Base-by-base conservation (phyloP, 805 yeast genomes). In the Candida tammaniensis region DNA sequence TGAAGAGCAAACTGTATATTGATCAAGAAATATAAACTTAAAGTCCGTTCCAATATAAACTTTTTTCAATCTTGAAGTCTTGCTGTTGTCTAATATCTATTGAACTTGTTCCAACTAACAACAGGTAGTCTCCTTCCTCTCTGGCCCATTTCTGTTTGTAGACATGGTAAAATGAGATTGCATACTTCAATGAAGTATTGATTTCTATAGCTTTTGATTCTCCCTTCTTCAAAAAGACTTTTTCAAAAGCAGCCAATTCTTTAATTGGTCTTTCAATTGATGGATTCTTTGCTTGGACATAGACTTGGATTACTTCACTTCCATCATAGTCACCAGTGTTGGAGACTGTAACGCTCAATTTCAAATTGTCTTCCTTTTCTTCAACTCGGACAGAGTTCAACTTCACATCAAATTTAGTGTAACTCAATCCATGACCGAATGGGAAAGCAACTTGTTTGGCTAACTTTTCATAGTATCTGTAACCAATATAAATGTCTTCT, bases 401-500 rank as follows among this genome's bases (percentile, higher is more conserved):
- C 3, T 35, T 28, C 17, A 50, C 37, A 10, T 35, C 47, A 31
- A 56, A 57, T 14, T 39, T 28, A 18, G 60, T 51, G 42, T 57
- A 57, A 5, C 58, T 51, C 26, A 57, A 53, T 2, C 63, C 63
- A 40, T 38, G 41, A 9, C 63, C 63, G 37, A 57, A 57, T 13
- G 63, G 54, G 44, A 54, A 57, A 22, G 56, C 55, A 9, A 56
- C 61, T 28, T 38, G 17, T 24, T 42, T 42, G 18, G 44, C 40
- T 29, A 52, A 27, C 43, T 54, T 55, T 29, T 57, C 63, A 40
- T 56, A 57, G 41, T 40, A 57, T 35, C 51, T 41, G 43, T 57
- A 57, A 12, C 61, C 63, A 27, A 57, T 51, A 38, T 45, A 57
- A 3, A 57, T 49, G 30, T 57, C 61, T 36, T 57, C 61, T 10